phyloP scores from a whole-genome alignment of 768 basidiomycete species.

The Russula brevipes region DNA sequence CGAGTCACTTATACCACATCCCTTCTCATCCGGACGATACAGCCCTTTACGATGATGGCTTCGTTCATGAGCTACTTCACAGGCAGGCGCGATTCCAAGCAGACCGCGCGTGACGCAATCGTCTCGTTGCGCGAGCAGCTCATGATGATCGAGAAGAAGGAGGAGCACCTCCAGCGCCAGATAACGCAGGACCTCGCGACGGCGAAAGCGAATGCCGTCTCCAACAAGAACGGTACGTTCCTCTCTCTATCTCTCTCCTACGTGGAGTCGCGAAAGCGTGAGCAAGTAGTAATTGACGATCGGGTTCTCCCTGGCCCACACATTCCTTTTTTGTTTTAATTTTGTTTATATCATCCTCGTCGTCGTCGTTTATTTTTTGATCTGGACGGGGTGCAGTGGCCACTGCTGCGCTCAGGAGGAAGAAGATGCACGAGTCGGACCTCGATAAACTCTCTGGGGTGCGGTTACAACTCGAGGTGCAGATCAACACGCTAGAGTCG shows the following conservation, averaged over 20 bases:
- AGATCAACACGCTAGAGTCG: constrained; percentile 94
- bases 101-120: constrained; percentile 87
- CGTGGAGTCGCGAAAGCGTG: neutral
- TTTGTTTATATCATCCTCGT: neutral
- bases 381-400: constrained; percentile 53
- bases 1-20: neutral
- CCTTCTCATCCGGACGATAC: neutral
- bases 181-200: constrained; percentile 91
- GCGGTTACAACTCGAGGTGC: constrained; percentile 88
- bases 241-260: no score
- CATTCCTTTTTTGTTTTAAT: no score
- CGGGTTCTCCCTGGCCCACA: neutral
- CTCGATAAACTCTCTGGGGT: constrained; percentile 81
- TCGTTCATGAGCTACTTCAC: constrained; percentile 83
- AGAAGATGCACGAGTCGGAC: constrained; percentile 85
- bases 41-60: constrained; percentile 20
- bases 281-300: neutral
- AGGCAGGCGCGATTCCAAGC: constrained; percentile 74
- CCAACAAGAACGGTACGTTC: constrained; percentile 82
- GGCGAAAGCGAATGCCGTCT: constrained; percentile 87
- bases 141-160: constrained; percentile 98
- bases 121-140: constrained; percentile 89
- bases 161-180: constrained; percentile 94
- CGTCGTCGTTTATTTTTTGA: neutral
- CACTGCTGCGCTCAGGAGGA: constrained; percentile 83